phyloP scores from a whole-genome alignment of 2,329 filamentous ascomycete genomes.

The Clonostachys solani region DNA sequence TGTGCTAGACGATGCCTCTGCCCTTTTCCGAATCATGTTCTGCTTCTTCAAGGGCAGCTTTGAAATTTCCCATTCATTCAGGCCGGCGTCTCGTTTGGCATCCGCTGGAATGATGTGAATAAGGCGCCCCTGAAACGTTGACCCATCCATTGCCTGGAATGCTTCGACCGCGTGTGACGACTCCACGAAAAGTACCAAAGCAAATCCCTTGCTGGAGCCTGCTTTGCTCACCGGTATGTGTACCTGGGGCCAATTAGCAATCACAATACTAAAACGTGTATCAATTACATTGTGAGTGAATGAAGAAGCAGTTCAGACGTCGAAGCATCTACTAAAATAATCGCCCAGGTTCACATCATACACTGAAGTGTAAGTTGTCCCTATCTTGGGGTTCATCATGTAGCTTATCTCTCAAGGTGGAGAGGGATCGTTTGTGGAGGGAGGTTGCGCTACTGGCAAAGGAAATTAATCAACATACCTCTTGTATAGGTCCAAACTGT shows the following conservation, averaged over 20 bases:
- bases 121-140: constrained; percentile 87
- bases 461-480: constrained; percentile 60
- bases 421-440: constrained; percentile 8
- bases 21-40: constrained; percentile 80
- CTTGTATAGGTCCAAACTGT: constrained; percentile 71
- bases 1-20: constrained; percentile 68
- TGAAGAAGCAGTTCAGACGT: constrained; percentile 58
- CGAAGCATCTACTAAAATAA: constrained; percentile 99
- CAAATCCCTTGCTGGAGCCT: constrained; percentile 82
- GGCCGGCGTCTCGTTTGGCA: constrained; percentile 72
- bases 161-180: constrained; percentile 72
- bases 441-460: background rate
- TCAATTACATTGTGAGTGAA: constrained; percentile 11
- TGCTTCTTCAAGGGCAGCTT: constrained; percentile 95
- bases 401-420: constrained; percentile 14
- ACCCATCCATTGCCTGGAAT: constrained; percentile 75
- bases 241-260: constrained; percentile 50
- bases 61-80: constrained; percentile 86
- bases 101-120: constrained; percentile 85
- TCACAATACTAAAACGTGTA: constrained; percentile 3
- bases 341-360: constrained; percentile 89
- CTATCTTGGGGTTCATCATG: constrained; percentile 99
- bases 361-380: constrained; percentile 97
- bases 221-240: constrained; percentile 75
- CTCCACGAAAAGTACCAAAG: constrained; percentile 76